Base-by-base conservation (phyloP, 768 basidiomycete genomes). In the Cystobasidium tubakii region DNA sequence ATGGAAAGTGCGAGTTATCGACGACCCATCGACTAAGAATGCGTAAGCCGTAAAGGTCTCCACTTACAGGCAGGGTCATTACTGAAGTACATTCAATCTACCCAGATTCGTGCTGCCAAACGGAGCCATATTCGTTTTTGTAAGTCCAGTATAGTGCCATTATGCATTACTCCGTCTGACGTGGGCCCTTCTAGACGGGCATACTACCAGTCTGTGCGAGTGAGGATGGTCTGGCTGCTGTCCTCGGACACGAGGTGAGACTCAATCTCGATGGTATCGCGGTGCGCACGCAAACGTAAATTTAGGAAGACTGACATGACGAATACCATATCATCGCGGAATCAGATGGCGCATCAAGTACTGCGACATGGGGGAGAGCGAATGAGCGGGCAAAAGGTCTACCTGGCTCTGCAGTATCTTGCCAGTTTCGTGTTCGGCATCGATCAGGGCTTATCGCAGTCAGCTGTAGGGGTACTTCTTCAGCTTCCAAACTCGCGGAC, bases 201-300 rank as follows among this genome's bases (percentile, higher is more conserved):
- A 91, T 96, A 42, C 80, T 96, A 1, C 90, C 90, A 0, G 82
- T 93, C 6, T 71, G 69, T 36, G 54, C 69, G 74, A 87, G 91
- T 75, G 90, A 92, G 76, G 85, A 89, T 77, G 91, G 91, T 0
- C 82, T 97, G 0, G 90, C 93, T 0, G 88, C 88, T 21, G 88
- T 96, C 0, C 82, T 97, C 1, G 86, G 90, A 0, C 93, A 96
- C 80, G 91, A 92, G 90, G 67, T 1, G 57, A 31, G 57, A 0
- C 19, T 34, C 36, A 21, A 63, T 6, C 7, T 50, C 15, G n/a
- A n/a, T 50, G 15, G 46, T 19, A 39, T n/a, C n/a, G n/a, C n/a
- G n/a, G n/a, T n/a, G n/a, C n/a, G n/a, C n/a, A n/a, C n/a, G n/a
- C n/a, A n/a, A n/a, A n/a, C n/a, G n/a, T n/a, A n/a, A n/a, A n/a